Percentiles rank a stretch among this genome's conserved stretches.
These are phyloP conservation scores for Eucommia ulmoides DNA, from an alignment of 257 asterid species.

Conservation along the genomic window DNA sequence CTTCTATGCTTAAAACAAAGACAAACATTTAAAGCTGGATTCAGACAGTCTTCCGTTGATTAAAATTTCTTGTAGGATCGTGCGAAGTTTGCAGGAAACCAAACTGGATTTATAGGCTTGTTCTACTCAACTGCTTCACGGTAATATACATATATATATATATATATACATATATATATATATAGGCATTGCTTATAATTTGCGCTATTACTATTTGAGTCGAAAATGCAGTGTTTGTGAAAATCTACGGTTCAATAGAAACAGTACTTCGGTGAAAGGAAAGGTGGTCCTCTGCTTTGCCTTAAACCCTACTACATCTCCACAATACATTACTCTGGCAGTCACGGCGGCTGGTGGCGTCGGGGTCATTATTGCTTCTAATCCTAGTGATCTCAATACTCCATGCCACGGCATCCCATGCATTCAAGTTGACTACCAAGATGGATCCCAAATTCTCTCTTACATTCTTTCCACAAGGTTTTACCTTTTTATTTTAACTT, in stretches of 20 bases:
- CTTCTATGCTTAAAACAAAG: too few species aligned
- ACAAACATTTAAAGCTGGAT: too few species aligned
- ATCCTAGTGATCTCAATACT: neutral
- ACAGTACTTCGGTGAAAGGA: constrained; percentile 21
- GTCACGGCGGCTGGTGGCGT: constrained; percentile 11
- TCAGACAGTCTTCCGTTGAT: too few species aligned
- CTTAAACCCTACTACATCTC: too few species aligned
- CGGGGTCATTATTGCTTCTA: constrained; percentile 25
- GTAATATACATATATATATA: constrained; percentile 5
- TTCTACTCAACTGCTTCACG: constrained; percentile 8
- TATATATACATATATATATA: neutral
- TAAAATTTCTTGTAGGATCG: constrained; percentile 27
- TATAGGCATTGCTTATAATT: neutral
- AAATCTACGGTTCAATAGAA: too few species aligned
- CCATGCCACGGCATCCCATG: constrained; percentile 9
- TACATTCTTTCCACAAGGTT: constrained; percentile 26
- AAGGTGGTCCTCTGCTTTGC: constrained; percentile 30
- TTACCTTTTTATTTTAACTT: too few species aligned
- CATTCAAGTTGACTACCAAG: constrained; percentile 12
- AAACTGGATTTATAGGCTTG: constrained; percentile 14
- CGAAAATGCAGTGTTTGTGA: too few species aligned
- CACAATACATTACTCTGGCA: too few species aligned
- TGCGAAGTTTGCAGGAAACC: constrained; percentile 16
- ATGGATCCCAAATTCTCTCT: constrained; percentile 22
- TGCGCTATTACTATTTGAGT: too few species aligned